Evolutionary conservation across 225 moss, liverwort and hornwort species (phyloP).

Genomic region (Ulota crispa): DNA sequence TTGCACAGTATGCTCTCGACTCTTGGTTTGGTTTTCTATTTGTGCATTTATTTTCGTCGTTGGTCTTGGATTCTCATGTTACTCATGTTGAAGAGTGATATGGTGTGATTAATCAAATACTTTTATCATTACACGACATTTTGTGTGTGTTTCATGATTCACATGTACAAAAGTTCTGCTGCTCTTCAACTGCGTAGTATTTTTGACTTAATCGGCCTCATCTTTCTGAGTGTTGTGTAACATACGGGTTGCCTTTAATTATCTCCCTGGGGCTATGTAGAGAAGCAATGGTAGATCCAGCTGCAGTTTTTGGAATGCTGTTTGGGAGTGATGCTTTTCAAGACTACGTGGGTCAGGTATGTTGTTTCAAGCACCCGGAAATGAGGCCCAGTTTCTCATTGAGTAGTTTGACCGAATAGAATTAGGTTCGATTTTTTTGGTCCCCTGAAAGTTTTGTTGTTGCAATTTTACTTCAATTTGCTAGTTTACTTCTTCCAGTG

Average conservation of each 20-base stretch:
- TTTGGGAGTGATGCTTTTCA: constrained; percentile 62
- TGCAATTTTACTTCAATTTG: not conserved
- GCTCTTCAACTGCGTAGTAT: not conserved
- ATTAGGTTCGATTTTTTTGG: not conserved
- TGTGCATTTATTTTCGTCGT: not conserved
- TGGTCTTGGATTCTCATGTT: not conserved
- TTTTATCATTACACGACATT: not conserved
- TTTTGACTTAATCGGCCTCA: not conserved
- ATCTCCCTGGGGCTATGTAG: constrained; percentile 17
- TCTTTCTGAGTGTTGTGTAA: not conserved
- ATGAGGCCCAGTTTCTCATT: not conserved
- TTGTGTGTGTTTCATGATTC: not conserved
- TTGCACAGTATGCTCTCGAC: constrained; percentile 52
- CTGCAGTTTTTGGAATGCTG: constrained; percentile 61
- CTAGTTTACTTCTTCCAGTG: not conserved
- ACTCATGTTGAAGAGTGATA: not conserved
- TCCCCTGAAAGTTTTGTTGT: not conserved
- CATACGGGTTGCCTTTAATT: not conserved
- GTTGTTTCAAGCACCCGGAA: not conserved
- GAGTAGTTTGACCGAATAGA: not conserved
- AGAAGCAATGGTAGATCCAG: constrained; percentile 58
- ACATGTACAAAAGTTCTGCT: not conserved
- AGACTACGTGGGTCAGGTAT: constrained; percentile 59
- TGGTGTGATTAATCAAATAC: not conserved
- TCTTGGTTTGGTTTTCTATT: constrained; percentile 4